phyloP scores from a whole-genome alignment of 2,329 filamentous ascomycete genomes.

The Mycosphaerella sp. region DNA sequence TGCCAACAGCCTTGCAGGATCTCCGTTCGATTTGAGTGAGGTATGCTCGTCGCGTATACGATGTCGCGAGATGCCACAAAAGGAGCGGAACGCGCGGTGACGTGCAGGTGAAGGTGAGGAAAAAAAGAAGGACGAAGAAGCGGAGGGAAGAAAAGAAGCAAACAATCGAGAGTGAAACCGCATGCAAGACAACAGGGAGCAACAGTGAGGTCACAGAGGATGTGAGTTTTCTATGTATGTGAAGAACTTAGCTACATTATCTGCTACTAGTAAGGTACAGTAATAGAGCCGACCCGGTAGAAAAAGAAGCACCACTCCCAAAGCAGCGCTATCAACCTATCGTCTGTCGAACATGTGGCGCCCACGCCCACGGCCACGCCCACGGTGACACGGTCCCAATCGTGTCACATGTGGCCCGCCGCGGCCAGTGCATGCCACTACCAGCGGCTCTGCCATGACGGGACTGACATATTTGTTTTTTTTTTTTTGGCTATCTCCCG shows the following conservation, averaged over 20 bases:
- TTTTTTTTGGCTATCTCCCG: too few species aligned
- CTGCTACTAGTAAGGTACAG: too few species aligned
- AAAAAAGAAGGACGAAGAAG: background rate
- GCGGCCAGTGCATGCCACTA: background rate
- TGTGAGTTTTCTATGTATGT: too few species aligned
- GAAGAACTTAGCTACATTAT: too few species aligned
- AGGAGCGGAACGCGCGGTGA: background rate
- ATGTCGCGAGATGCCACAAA: background rate
- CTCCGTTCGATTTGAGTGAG: background rate
- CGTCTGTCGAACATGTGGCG: conserved; percentile 1
- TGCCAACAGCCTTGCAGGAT: background rate
- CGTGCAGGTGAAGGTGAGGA: background rate
- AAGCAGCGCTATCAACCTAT: background rate
- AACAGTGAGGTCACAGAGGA: too few species aligned
- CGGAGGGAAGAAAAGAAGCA: background rate
- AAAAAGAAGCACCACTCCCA: background rate
- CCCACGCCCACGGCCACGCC: background rate
- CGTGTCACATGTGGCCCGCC: background rate
- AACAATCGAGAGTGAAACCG: background rate
- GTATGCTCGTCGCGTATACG: background rate
- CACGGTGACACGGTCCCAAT: background rate
- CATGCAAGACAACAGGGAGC: too few species aligned
- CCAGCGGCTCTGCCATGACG: background rate
- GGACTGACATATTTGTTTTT: too few species aligned
- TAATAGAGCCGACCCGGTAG: background rate